Conservation (phyloP, 2,329 filamentous ascomycete species). For the Trichoderma asperellum region DNA sequence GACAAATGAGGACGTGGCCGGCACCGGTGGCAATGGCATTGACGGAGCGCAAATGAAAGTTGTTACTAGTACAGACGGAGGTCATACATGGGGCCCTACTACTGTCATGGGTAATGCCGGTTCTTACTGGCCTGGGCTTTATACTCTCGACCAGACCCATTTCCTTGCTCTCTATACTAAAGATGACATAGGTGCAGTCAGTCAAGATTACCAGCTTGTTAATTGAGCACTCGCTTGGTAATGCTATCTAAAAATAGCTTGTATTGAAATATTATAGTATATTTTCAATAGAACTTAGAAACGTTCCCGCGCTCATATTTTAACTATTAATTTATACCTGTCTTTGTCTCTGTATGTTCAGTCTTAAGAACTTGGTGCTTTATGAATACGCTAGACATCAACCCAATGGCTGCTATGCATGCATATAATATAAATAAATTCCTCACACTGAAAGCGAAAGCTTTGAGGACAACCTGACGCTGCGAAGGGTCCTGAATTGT, state of each 20-base stretch:
- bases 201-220: constrained; percentile 2
- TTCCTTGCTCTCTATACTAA: constrained; percentile 9
- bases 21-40: neutral
- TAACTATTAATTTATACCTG: neutral
- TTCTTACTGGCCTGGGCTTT: neutral
- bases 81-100: neutral
- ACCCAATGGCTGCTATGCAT: neutral
- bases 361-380: neutral
- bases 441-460: neutral
- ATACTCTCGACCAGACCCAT: neutral
- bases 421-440: neutral
- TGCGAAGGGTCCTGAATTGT: neutral
- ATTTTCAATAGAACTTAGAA: neutral
- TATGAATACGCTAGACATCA: neutral
- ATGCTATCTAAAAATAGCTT: neutral
- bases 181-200: neutral
- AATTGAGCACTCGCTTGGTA: neutral
- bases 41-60: constrained; percentile 15
- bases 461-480: neutral
- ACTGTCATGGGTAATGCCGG: neutral
- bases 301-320: neutral
- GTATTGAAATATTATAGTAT: neutral
- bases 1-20: constrained; percentile 46
- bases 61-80: constrained; percentile 4
- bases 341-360: neutral